Conservation (phyloP, 768 basidiomycete genomes). For the Boletus reticuloceps region DNA sequence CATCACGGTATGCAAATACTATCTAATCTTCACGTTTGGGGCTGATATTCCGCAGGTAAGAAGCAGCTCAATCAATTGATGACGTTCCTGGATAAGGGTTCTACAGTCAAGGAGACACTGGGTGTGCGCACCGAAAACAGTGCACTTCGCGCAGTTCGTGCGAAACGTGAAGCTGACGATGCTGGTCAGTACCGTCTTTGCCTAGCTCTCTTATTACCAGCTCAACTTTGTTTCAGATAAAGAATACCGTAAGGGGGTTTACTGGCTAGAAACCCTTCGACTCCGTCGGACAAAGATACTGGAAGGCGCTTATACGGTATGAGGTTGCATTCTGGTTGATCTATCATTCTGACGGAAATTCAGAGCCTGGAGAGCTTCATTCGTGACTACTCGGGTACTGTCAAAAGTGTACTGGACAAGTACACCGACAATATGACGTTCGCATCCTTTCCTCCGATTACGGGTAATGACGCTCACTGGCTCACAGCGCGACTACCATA, state of each 20-base stretch:
- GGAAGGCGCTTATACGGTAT: constrained; percentile 76
- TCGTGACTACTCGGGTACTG: constrained; percentile 60
- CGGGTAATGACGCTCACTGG: neutral
- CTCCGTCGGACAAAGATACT: constrained; percentile 79
- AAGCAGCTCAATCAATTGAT: constrained; percentile 84
- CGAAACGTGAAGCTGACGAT: constrained; percentile 89
- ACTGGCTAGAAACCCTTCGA: constrained; percentile 90
- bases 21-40: neutral
- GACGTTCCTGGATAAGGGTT: constrained; percentile 78
- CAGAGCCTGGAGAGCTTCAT: constrained; percentile 83
- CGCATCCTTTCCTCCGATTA: constrained; percentile 1
- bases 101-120: constrained; percentile 56
- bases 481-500: constrained; percentile 65
- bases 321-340: constrained; percentile 12
- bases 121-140: constrained; percentile 57
- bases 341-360: constrained; percentile 8
- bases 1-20: constrained; percentile 55
- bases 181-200: constrained; percentile 54
- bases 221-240: constrained; percentile 52
- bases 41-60: constrained; percentile 53
- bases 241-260: constrained; percentile 85
- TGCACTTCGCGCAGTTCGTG: constrained; percentile 72
- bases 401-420: constrained; percentile 63
- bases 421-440: constrained; percentile 80
- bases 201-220: neutral